Percentiles rank a stretch among this genome's conserved stretches.
Conservation (phyloP, 768 basidiomycete species). For the Gymnopilus junonius region DNA sequence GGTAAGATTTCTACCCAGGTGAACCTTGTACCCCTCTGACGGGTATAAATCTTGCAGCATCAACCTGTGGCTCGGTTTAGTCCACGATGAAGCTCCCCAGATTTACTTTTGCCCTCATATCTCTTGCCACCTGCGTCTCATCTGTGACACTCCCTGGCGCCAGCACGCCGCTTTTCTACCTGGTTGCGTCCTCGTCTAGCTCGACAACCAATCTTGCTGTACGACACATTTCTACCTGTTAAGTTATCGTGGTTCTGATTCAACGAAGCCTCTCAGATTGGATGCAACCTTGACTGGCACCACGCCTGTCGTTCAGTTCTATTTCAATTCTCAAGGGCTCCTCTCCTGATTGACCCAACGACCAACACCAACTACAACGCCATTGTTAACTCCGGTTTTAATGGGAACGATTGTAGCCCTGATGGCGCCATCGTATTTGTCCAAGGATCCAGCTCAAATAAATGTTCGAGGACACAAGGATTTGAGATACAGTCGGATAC, state of each 20-base stretch:
- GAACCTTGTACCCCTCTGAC: background rate
- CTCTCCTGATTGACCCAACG: slow-evolving; percentile 20
- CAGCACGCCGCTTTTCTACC: slow-evolving; percentile 31
- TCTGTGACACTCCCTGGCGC: slow-evolving; percentile 25
- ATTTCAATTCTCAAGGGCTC: slow-evolving; percentile 27
- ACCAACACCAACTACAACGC: background rate
- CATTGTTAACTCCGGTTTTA: slow-evolving; percentile 1
- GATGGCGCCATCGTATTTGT: slow-evolving; percentile 26
- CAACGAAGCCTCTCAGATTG: slow-evolving; percentile 20
- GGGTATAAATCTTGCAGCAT: background rate
- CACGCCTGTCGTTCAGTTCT: slow-evolving; percentile 27
- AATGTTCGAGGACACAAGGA: slow-evolving; percentile 24
- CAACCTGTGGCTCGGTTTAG: background rate
- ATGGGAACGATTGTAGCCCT: slow-evolving; percentile 21
- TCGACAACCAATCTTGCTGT: slow-evolving; percentile 29
- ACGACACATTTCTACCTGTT: background rate
- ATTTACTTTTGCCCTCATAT: background rate
- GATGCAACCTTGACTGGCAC: slow-evolving; percentile 26
- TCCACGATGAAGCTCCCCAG: background rate
- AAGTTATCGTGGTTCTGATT: background rate
- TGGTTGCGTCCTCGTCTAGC: slow-evolving; percentile 24
- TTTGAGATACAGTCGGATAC: slow-evolving; percentile 30
- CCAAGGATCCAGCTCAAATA: slow-evolving; percentile 21
- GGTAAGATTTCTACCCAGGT: background rate
- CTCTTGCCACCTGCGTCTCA: background rate